These are phyloP conservation scores for Oxalis stricta DNA, from an alignment of 441 rosid genomes.

Conservation along the genomic window DNA sequence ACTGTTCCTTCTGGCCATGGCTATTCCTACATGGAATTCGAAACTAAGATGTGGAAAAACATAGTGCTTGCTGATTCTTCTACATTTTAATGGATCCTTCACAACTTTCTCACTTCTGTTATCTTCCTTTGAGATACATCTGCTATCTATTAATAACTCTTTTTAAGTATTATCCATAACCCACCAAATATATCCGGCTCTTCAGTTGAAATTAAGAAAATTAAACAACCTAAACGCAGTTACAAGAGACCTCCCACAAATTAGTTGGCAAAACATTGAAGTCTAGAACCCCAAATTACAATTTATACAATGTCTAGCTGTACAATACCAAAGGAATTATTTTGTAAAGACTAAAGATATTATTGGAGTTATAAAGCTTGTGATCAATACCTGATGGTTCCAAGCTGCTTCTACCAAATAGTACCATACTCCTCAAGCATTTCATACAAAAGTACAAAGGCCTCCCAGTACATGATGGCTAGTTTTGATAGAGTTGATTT, in stretches of 20 bases:
- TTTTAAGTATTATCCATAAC: neutral
- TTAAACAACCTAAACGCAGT: neutral
- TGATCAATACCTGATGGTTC: conserved; percentile 65
- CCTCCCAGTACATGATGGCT: conserved; percentile 63
- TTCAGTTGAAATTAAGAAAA: neutral
- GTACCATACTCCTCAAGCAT: conserved; percentile 94
- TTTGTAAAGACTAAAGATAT: no score
- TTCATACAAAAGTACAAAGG: conserved; percentile 75
- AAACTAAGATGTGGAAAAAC: no score
- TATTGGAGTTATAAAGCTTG: conserved; percentile 1
- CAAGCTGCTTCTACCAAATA: conserved; percentile 92
- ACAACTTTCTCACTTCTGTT: neutral
- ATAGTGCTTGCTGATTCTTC: neutral
- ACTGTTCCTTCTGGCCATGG: no score
- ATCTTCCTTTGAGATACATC: neutral
- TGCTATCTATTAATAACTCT: neutral
- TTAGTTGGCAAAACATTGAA: neutral
- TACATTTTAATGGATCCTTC: neutral
- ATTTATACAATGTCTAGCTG: no score
- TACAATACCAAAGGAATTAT: no score
- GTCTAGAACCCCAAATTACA: no score
- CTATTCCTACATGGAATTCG: no score
- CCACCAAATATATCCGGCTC: no score
- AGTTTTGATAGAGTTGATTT: conserved; percentile 32
- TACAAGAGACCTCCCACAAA: neutral